Evolutionary conservation across 345 rosid genomes (phyloP), one percentile per base, ranked within the genome.

Genomic region (Populus deltoides): DNA sequence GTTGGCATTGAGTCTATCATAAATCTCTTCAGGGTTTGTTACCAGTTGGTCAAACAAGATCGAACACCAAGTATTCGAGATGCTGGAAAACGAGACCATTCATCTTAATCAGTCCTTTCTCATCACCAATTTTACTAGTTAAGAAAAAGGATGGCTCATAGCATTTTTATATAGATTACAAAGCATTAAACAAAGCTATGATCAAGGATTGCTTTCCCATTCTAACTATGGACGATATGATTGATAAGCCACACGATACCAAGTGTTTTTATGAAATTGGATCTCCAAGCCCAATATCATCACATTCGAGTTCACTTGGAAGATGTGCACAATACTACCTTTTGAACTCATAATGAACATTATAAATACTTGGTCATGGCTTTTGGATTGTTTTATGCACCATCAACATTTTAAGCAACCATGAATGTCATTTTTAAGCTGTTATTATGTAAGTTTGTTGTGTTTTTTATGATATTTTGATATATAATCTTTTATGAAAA

Each of bases 1-100:
- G 18, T 47, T 1, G 18, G 3, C 11, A 5, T 47, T 13, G 1
- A 47, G 5, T 20, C 7, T 1, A 1, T 1, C 0, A 1, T 16
- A 1, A 47, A 16, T 20, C 43, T 47, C 1, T 47, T 16, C 18
- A 47, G 1, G 20, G 20, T 47, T 15, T 47, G 53, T 47, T 47
- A 47, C 20, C 18, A 15, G 11, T 47, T 47, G 53, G 20, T 47
- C 18, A 16, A 41, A 41, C 3, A 2, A 41, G 45, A 41, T 41
- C 12, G 3, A 41, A 41, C 12, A 3, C 45, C 3, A 41, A 41
- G 45, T 41, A 10, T 41, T 11, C 10, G 3, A 41, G 45, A 41
- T 41, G 45, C 3, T 41, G 13, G 45, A 41, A 41, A 41, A 3
- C 8, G 0, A 1, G 45, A 41, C 45, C 45, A 6, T 41, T 41